Evolutionary conservation across 805 yeast genomes (phyloP).

Genomic region (Jamesozyma rosinii): DNA sequence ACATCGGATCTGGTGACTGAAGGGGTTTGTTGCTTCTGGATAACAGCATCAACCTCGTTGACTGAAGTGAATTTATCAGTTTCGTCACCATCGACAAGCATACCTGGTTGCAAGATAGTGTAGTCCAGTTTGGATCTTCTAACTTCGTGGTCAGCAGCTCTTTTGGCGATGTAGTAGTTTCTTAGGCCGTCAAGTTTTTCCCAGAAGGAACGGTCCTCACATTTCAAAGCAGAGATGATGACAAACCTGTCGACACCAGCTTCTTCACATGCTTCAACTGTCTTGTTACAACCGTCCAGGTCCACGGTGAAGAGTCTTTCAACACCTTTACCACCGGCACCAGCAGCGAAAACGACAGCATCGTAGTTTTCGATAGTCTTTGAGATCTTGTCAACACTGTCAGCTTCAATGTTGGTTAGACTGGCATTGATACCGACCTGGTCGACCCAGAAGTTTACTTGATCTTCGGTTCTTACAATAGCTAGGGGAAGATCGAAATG

Average conservation of each 20-base stretch:
- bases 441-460: constrained; percentile 32
- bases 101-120: constrained; percentile 50
- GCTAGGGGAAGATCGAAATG: constrained; percentile 35
- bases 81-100: constrained; percentile 5
- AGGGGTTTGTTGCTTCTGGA: neutral
- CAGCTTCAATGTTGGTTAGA: constrained; percentile 33
- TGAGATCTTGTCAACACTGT: constrained; percentile 30
- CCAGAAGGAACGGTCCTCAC: constrained; percentile 41
- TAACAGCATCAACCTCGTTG: constrained; percentile 11
- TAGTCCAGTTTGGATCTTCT: constrained; percentile 37
- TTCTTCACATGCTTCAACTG: constrained; percentile 43
- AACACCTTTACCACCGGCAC: constrained; percentile 49
- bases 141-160: constrained; percentile 45
- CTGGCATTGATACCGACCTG: constrained; percentile 32
- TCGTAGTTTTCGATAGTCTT: constrained; percentile 38
- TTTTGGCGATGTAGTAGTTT: constrained; percentile 50
- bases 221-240: constrained; percentile 46
- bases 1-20: constrained; percentile 41
- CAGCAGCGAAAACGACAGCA: constrained; percentile 43
- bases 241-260: constrained; percentile 39
- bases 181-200: constrained; percentile 29
- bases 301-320: constrained; percentile 43
- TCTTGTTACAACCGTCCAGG: constrained; percentile 50
- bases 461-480: constrained; percentile 38
- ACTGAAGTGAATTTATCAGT: constrained; percentile 35